Conservation (phyloP, 768 basidiomycete genomes). For the Pholiota molesta region DNA sequence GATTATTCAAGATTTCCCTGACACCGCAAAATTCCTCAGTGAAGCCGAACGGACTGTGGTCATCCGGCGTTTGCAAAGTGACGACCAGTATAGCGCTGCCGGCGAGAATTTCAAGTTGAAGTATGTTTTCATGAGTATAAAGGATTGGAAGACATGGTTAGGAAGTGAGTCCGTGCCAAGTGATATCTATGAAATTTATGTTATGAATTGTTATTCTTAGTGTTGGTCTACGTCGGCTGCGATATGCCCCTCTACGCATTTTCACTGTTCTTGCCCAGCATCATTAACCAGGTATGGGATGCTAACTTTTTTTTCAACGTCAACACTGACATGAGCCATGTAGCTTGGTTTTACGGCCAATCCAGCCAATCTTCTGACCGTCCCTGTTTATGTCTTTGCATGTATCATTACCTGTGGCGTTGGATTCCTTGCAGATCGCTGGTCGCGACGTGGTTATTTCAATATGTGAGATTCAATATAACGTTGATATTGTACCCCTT, state of each 20-base stretch:
- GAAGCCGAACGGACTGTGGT: conserved; percentile 70
- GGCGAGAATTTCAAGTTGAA: conserved; percentile 64
- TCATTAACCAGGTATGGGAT: conserved; percentile 63
- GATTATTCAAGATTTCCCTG: conserved; percentile 84
- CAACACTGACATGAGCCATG: background rate
- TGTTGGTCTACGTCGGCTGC: conserved; percentile 56
- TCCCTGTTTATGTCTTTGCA: conserved; percentile 75
- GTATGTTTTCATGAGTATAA: conserved; percentile 59
- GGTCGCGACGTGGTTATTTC: conserved; percentile 60
- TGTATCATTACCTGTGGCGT: conserved; percentile 67
- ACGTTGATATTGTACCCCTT: background rate
- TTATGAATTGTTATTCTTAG: conserved; percentile 29
- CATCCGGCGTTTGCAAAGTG: conserved; percentile 64
- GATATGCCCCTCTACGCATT: conserved; percentile 79
- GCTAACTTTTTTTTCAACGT: background rate
- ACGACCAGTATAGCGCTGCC: conserved; percentile 73
- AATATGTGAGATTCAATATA: conserved; percentile 54
- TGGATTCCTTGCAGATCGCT: conserved; percentile 64
- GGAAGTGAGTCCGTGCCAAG: conserved; percentile 34
- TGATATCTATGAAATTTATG: background rate
- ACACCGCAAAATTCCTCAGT: conserved; percentile 77
- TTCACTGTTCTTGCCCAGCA: conserved; percentile 76
- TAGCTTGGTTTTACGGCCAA: conserved; percentile 61
- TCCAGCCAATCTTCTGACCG: conserved; percentile 73
- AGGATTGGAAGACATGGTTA: conserved; percentile 79